Conservation (phyloP, 1,139 yeast species). For the Candida labiduridarum region DNA sequence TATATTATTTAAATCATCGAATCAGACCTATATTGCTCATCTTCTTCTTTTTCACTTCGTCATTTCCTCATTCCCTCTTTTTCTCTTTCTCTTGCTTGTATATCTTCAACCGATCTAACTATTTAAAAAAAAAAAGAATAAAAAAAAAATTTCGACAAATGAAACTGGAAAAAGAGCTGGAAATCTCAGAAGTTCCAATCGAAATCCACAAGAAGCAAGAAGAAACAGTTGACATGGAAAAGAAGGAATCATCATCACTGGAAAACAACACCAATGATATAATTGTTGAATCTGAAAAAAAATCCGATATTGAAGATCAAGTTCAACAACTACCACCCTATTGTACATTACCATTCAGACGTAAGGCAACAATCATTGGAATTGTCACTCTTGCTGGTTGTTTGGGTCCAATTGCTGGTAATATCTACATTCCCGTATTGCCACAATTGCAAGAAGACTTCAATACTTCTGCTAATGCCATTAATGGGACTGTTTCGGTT, state of each 20-base stretch:
- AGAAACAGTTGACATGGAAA: neutral
- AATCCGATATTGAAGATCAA: slow-evolving; percentile 1
- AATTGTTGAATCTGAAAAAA: neutral
- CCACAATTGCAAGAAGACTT: slow-evolving; percentile 49
- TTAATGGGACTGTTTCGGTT: slow-evolving; percentile 62
- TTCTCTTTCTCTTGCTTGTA: too few relatives aligned
- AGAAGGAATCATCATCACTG: neutral
- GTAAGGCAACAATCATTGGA: slow-evolving; percentile 12
- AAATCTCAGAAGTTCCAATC: neutral
- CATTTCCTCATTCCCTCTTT: too few relatives aligned
- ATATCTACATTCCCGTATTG: slow-evolving; percentile 58
- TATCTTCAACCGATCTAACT: too few relatives aligned
- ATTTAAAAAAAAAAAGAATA: neutral
- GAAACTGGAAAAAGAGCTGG: neutral
- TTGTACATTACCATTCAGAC: slow-evolving; percentile 11
- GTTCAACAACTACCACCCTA: slow-evolving; percentile 1
- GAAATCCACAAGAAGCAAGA: neutral
- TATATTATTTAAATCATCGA: too few relatives aligned
- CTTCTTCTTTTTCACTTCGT: too few relatives aligned
- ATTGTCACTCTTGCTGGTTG: slow-evolving; percentile 54
- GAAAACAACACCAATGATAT: neutral
- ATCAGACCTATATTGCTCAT: too few relatives aligned
- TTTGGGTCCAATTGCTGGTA: slow-evolving; percentile 62
- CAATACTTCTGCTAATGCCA: slow-evolving; percentile 42
- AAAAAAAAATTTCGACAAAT: neutral